Base-by-base conservation (phyloP, 257 asterid genomes). In the Nicotiana sylvestris region DNA sequence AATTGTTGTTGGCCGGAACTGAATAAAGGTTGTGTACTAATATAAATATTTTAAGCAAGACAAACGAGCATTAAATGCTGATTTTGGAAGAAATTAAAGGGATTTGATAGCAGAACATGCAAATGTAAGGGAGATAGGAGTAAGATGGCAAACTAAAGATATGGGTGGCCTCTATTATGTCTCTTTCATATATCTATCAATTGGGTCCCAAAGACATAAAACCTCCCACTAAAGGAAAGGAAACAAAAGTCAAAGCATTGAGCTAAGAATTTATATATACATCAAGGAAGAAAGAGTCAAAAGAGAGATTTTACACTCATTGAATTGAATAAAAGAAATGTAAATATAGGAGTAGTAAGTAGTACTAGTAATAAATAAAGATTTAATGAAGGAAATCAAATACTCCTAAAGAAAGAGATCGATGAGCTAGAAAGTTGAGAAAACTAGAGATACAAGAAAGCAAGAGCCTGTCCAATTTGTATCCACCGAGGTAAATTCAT, bases 401-500 rank as follows among this genome's bases (percentile, higher is more conserved):
- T 43, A 43, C 12, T 43, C 51, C 51, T 43, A 43, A 43, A 43
- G 51, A 9, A 43, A 9, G 51, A 9, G 51, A 43, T 43, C 1
- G 72, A 32, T 8, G 16, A 6, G 21, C 11, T 51, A 43, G 58
- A 35, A 13, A 65, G 39, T 25, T 55, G 62, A 86, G 82, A 82
- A 78, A 86, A 85, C 84, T 66, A 81, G 91, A 83, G 87, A 91
- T 85, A 33, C 93, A 86, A 88, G 29, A 91, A 92, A 90, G 92
- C 90, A 91, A 90, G 94, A 88, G 92, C 91, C 88, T 88, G 91
- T 90, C 92, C 66, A 35, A 82, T 84, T 91, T 91, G 91, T 60
- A 86, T 51, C 76, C 85, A 89, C 81, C 94, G 84, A 91, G 94
- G 91, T 88, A 65, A 87, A 68, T 86, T 87, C 83, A 85, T 83